Percentiles rank a stretch among this genome's conserved stretches.
phyloP scores from a whole-genome alignment of 257 asterid species.

The Penstemon barbatus region DNA sequence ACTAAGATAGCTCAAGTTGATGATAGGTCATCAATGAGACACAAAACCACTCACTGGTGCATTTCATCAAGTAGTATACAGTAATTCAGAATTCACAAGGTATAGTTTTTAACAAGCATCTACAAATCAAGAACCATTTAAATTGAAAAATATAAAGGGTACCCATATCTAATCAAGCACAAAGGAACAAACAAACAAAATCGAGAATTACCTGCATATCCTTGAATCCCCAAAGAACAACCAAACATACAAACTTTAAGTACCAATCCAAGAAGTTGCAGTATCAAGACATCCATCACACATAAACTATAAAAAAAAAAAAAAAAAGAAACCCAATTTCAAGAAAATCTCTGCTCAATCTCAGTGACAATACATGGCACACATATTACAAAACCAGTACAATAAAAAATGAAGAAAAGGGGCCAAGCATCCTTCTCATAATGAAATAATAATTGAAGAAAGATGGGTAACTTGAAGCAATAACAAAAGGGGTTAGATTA shows the following conservation, averaged over 20 bases:
- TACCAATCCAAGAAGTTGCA: conserved; percentile 50
- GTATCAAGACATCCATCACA: conserved; percentile 62
- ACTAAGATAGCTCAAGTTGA: neutral
- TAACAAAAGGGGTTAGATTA: conserved; percentile 46
- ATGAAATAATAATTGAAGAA: conserved; percentile 23
- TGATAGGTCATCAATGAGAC: neutral
- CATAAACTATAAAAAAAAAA: conserved; percentile 8
- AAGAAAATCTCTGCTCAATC: conserved; percentile 29
- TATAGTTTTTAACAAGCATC: conserved; percentile 3
- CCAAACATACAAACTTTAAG: conserved; percentile 47
- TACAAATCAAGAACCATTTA: conserved; percentile 20
- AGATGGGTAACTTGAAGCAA: conserved; percentile 52
- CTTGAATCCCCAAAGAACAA: conserved; percentile 52
- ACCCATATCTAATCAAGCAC: too few species aligned
- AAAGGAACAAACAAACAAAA: conserved; percentile 17
- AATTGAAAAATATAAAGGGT: conserved; percentile 3
- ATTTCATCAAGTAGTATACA: conserved; percentile 27
- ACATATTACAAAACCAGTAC: conserved; percentile 26
- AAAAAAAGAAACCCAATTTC: conserved; percentile 24
- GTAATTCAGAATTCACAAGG: conserved; percentile 23
- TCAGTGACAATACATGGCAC: conserved; percentile 14
- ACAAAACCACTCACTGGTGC: conserved; percentile 22
- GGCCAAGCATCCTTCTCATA: conserved; percentile 26
- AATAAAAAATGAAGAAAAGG: conserved; percentile 21
- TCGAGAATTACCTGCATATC: conserved; percentile 62